Base-by-base conservation (phyloP, 1,139 yeast genomes). In the Candida sp. region DNA sequence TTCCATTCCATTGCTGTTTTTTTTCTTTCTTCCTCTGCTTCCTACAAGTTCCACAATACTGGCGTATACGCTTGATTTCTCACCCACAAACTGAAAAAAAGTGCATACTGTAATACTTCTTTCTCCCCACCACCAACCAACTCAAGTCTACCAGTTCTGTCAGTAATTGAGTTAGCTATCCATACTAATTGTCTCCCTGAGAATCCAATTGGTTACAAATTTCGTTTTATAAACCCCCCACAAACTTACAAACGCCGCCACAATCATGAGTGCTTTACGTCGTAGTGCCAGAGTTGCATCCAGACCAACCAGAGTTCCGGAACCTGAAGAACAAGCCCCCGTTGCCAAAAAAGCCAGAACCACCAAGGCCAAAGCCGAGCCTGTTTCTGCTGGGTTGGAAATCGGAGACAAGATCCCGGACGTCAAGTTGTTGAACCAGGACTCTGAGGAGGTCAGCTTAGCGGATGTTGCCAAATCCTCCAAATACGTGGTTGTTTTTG, bases 401-500 rank as follows among this genome's bases (percentile, higher is more conserved):
- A 75, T 82, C 11, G 96, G 96, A 23, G 96, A 87, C 63, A 65
- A 67, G 22, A 78, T 92, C 46, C 98, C 97, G 5, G 85, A 81
- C 50, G 60, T 89, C 48, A 74, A 75, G 0, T 72, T 93, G 39
- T 63, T 75, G 52, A 85, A 90, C 63, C 93, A 92, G 67, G 87
- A 88, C 54, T 89, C 77, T n/a, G 71, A 82, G 39, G 78, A 77
- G 23, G 77, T 92, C 44, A 71, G 79, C 35, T 70, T 89, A 58
- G 65, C 61, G 28, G 75, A 81, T 17, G 72, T 79, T 17, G 83
- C 86, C 6, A 59, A 69, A 22, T 68, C 77, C 9, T 70, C 82
- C 43, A 80, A 79, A 52, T 77, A 81, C 46, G 71, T 87, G 60
- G 79, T 90, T 47, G 80, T 88, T 41, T 88, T 88, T 66, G 78